A percentile compares a stretch with the other conserved stretches of the same genome.
Conservation (phyloP, 1,139 yeast species). For the Hyphopichia fennica region DNA sequence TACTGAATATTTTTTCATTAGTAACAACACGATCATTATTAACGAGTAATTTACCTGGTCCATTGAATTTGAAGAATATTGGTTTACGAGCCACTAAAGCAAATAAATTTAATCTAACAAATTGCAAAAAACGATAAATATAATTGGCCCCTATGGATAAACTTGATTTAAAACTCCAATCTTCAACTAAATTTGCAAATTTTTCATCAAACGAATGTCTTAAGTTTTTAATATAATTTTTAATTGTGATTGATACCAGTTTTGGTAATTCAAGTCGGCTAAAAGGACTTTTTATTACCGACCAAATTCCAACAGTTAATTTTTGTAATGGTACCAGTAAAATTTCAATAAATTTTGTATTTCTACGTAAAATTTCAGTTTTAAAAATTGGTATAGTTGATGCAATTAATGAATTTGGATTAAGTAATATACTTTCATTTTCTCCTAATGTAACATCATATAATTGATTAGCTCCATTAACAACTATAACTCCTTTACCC, state of each 20-base stretch:
- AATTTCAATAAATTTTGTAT: not conserved
- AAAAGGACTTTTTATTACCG: slow-evolving; percentile 4
- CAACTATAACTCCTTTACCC: slow-evolving; percentile 40
- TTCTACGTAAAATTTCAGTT: not conserved
- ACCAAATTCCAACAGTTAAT: not conserved
- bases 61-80: slow-evolving; percentile 21
- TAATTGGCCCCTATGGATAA: not conserved
- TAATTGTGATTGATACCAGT: not conserved
- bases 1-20: slow-evolving; percentile 20
- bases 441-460: slow-evolving; percentile 27
- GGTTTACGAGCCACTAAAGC: slow-evolving; percentile 12
- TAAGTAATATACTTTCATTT: slow-evolving; percentile 34
- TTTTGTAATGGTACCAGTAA: not conserved
- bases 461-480: slow-evolving; percentile 36
- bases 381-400: slow-evolving; percentile 11
- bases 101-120: slow-evolving; percentile 1
- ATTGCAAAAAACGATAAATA: not conserved
- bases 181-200: not conserved
- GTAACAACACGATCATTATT: slow-evolving; percentile 15
- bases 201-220: not conserved
- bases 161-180: not conserved
- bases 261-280: slow-evolving; percentile 1
- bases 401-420: slow-evolving; percentile 38
- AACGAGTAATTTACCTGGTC: slow-evolving; percentile 26
- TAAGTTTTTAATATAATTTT: not conserved